Percentiles rank a stretch among this genome's conserved stretches.
These are phyloP conservation scores for Fusarium irregulare DNA, from an alignment of 2,329 filamentous ascomycete species.

Conservation along the genomic window DNA sequence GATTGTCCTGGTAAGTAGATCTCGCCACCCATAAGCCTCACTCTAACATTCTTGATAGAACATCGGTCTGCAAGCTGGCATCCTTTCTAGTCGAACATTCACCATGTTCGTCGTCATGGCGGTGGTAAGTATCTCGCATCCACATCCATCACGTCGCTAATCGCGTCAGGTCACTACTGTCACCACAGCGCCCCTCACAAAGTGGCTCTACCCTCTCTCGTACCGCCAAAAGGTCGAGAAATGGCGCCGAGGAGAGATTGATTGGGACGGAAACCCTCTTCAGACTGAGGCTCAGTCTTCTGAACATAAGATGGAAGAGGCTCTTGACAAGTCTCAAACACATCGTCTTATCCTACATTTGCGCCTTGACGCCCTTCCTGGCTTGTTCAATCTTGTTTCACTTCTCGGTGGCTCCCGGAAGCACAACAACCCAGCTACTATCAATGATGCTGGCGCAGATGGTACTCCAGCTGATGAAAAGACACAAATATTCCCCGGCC, in stretches of 20 bases:
- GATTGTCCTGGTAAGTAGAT: conserved; percentile 81
- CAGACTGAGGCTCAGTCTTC: conserved; percentile 41
- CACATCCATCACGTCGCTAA: neutral
- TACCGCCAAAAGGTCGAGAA: conserved; percentile 64
- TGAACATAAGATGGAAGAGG: conserved; percentile 45
- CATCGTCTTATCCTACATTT: conserved; percentile 45
- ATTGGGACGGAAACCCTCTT: conserved; percentile 73
- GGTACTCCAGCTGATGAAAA: conserved; percentile 7
- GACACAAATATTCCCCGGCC: neutral
- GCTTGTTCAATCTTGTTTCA: conserved; percentile 47
- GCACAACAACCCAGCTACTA: neutral
- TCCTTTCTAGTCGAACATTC: conserved; percentile 83
- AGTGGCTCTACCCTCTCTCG: conserved; percentile 76
- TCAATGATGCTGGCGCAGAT: neutral
- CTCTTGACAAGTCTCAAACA: conserved; percentile 44
- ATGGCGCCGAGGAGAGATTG: conserved; percentile 84
- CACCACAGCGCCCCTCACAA: conserved; percentile 80
- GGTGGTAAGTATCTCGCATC: conserved; percentile 55
- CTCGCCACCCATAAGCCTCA: rapidly evolving
- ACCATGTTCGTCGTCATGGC: conserved; percentile 98
- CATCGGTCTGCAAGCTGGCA: conserved; percentile 83
- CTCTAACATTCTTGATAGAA: conserved; percentile 55
- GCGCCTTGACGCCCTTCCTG: conserved; percentile 46
- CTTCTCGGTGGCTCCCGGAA: conserved; percentile 43
- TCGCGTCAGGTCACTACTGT: conserved; percentile 76